Evolutionary conservation across 495 filamentous ascomycete species (phyloP).

Genomic region (Penicillium chermesinum): DNA sequence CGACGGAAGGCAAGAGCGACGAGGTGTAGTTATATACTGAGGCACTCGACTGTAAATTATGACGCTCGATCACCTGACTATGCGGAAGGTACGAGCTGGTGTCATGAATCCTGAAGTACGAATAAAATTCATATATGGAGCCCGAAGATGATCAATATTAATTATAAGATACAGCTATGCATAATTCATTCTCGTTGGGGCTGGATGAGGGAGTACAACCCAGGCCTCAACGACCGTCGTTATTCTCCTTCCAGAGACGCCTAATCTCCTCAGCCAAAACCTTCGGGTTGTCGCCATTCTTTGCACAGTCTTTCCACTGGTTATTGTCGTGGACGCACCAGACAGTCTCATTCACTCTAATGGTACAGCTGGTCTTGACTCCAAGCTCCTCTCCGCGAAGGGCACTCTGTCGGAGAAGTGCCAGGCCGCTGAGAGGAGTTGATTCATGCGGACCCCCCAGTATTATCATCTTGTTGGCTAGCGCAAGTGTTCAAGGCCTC

Average conservation of each 20-base stretch:
- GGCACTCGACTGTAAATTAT: too few species aligned
- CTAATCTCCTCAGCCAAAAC: conserved; percentile 73
- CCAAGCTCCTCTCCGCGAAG: conserved; percentile 58
- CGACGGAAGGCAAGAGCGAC: too few species aligned
- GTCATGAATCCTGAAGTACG: too few species aligned
- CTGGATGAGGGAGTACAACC: conserved; percentile 5
- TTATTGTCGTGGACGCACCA: conserved; percentile 83
- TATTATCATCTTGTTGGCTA: conserved; percentile 41
- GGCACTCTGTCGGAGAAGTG: conserved; percentile 73
- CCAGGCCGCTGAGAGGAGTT: conserved; percentile 44
- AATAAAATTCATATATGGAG: too few species aligned
- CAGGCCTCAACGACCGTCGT: conserved; percentile 8
- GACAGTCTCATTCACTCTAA: conserved; percentile 68
- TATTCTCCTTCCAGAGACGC: conserved; percentile 33
- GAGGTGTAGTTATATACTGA: too few species aligned
- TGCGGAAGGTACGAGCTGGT: too few species aligned
- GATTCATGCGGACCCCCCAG: conserved; percentile 53
- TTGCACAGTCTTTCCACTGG: conserved; percentile 72
- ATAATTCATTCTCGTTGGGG: background rate
- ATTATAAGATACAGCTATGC: background rate
- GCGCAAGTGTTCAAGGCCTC: conserved; percentile 73
- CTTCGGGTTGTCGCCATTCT: conserved; percentile 48
- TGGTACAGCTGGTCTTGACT: conserved; percentile 81
- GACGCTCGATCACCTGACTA: too few species aligned
- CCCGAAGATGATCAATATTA: background rate